Conservation (phyloP, 1,284 basidiomycete species). For the Irpex lacteus region DNA sequence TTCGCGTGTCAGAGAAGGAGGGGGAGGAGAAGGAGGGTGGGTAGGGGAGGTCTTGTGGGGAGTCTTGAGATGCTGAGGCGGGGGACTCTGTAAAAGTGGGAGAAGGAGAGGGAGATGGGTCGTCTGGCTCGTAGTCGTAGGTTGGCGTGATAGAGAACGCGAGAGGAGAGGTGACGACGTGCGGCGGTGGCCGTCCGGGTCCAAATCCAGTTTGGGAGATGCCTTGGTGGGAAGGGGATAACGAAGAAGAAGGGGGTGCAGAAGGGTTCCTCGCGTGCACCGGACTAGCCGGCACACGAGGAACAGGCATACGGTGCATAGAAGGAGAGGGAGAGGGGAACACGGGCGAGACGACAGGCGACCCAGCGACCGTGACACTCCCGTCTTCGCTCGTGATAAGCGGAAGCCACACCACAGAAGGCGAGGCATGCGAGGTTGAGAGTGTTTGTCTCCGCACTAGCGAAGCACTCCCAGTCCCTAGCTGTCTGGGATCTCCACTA, state of each 20-base stretch:
- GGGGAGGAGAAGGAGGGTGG: no score
- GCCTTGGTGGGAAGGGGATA: no score
- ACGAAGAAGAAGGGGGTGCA: neutral
- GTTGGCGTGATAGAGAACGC: neutral
- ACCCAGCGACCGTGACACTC: neutral
- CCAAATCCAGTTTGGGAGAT: no score
- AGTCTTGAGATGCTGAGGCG: neutral
- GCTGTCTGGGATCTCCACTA: neutral
- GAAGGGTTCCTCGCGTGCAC: neutral
- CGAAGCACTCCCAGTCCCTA: no score
- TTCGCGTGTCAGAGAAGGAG: no score
- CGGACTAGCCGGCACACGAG: neutral
- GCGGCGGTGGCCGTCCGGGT: neutral
- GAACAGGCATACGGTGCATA: neutral
- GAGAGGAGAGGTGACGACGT: neutral
- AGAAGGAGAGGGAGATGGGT: neutral
- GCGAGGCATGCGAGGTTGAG: neutral
- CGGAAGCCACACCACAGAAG: conserved; percentile 10
- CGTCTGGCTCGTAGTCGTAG: neutral
- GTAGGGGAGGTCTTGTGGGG: neutral
- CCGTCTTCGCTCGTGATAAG: neutral
- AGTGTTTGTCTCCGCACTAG: no score
- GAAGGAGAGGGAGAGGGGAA: neutral
- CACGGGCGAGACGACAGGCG: neutral
- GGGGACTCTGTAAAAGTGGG: neutral